These are phyloP conservation scores for Pseudoperonospora humuli DNA, from an alignment of 352 stramenopile species.

Conservation along the genomic window DNA sequence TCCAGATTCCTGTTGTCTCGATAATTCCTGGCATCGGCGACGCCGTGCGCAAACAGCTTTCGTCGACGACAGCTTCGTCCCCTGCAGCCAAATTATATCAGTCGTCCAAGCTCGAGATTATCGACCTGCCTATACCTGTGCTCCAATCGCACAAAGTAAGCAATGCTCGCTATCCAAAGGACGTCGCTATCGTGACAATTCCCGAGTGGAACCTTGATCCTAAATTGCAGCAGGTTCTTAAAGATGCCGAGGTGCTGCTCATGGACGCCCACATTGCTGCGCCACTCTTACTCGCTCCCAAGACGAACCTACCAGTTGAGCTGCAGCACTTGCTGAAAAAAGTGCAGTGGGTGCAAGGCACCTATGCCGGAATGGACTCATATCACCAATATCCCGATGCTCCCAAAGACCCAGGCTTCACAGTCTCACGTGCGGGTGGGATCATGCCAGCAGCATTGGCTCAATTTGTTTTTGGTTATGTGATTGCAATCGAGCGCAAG, in stretches of 20 bases:
- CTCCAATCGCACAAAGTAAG: slow-evolving; percentile 12
- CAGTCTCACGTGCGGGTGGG: slow-evolving; percentile 36
- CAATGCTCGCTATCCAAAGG: slow-evolving; percentile 23
- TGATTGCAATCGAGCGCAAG: slow-evolving; percentile 37
- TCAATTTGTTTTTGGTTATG: slow-evolving; percentile 41
- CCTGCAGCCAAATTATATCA: slow-evolving; percentile 19
- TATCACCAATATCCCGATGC: slow-evolving; percentile 28
- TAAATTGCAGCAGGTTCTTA: slow-evolving; percentile 19
- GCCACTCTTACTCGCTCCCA: slow-evolving; percentile 26
- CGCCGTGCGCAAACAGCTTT: slow-evolving; percentile 24
- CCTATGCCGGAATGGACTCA: slow-evolving; percentile 42
- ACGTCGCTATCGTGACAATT: not conserved
- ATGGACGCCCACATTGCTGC: slow-evolving; percentile 30
- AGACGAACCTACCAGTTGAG: slow-evolving; percentile 26
- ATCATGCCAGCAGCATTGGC: slow-evolving; percentile 47
- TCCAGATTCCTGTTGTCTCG: slow-evolving; percentile 31
- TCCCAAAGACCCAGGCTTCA: slow-evolving; percentile 22
- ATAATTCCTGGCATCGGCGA: slow-evolving; percentile 31
- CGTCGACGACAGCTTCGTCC: slow-evolving; percentile 11
- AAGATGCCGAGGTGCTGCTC: slow-evolving; percentile 23
- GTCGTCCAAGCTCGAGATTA: slow-evolving; percentile 20
- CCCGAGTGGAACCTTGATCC: slow-evolving; percentile 20
- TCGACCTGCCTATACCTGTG: slow-evolving; percentile 28
- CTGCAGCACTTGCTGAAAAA: slow-evolving; percentile 38
- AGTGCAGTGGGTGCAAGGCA: slow-evolving; percentile 46